Base-by-base conservation (phyloP, 2,329 filamentous ascomycete genomes). In the Gnomoniopsis sp. region DNA sequence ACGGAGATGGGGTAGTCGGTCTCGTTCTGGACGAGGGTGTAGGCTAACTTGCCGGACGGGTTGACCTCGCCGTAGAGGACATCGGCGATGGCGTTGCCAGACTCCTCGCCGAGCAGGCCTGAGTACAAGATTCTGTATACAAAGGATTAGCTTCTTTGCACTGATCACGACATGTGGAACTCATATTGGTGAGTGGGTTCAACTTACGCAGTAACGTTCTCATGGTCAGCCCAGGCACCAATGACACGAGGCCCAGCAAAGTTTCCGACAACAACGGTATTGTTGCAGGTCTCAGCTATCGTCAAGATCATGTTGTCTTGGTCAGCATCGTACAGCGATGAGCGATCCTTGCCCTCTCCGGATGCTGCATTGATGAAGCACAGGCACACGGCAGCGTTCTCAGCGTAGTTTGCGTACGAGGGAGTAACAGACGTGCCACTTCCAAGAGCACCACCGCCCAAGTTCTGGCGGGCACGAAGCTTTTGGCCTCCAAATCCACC, bases 261-360 rank as follows among this genome's bases (percentile, higher is more conserved):
- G 72, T 89, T 87, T 59, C 89, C 79, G 59, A 89, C 78, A 30
- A 89, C 81, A 44, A 90, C 77, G 12, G 86, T 89, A 74, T 89
- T 89, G 74, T 86, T 86, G 74, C 82, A 87, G 58, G 79, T 72
- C 3, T 77, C 75, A 1, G 84, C 79, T 10, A 87, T 84, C 36
- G 83, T 83, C 53, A 79, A 72, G 64, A 89, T 84, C 54, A 88
- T 68, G 6, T 77, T 73, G 52, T 89, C 85, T 48, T 66, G 64
- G 1, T 62, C 62, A 3, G 63, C 61, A 33, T 67, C 63, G 4
- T 41, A 60, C 0, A 69, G 63, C 15, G 60, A 52, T 0, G 26
- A 48, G 2, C 67, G 64, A 49, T 69, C 67, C 8, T 49, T 60
- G 26, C 64, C 65, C 70, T 90, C 87, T 49, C 86, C 86, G 14